Conservation (phyloP, 495 filamentous ascomycete species). For the Hyphodiscus hymeniophilus region DNA sequence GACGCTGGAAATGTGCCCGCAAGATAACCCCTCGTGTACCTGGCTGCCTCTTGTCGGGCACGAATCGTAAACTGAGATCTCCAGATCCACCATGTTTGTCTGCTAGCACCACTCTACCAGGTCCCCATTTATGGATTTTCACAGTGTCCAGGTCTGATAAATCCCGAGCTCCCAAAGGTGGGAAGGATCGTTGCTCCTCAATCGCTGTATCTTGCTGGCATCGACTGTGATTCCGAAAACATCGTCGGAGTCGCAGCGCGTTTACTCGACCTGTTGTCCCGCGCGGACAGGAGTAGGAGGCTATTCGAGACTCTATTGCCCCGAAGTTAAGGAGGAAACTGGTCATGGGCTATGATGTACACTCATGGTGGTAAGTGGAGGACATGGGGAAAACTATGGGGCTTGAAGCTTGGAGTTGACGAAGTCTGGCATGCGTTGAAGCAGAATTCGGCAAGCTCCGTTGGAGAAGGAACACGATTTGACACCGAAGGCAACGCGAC, state of each 20-base stretch:
- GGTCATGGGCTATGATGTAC: constrained; percentile 12
- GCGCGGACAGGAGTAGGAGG: constrained; percentile 14
- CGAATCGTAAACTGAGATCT: too few relatives aligned
- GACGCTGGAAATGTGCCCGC: too few relatives aligned
- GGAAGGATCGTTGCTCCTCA: too few relatives aligned
- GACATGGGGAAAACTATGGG: background rate
- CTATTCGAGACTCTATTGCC: constrained; percentile 22
- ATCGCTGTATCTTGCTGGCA: background rate
- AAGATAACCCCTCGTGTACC: too few relatives aligned
- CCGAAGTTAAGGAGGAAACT: constrained; percentile 15
- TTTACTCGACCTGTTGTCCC: constrained; percentile 17
- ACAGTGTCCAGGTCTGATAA: too few relatives aligned
- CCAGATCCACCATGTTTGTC: too few relatives aligned
- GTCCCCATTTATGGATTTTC: too few relatives aligned
- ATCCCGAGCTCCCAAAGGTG: too few relatives aligned
- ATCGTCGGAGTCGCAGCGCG: constrained; percentile 16
- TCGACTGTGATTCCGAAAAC: constrained; percentile 10
- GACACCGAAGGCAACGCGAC: background rate
- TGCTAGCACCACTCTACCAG: too few relatives aligned
- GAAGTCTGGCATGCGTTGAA: background rate
- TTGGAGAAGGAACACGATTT: background rate
- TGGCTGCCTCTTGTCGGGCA: too few relatives aligned
- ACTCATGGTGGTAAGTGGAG: constrained; percentile 4
- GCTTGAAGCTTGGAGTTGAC: background rate
- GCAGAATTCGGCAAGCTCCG: background rate